Conservation (phyloP, 306 rosid species). For the Cucumis melo region DNA sequence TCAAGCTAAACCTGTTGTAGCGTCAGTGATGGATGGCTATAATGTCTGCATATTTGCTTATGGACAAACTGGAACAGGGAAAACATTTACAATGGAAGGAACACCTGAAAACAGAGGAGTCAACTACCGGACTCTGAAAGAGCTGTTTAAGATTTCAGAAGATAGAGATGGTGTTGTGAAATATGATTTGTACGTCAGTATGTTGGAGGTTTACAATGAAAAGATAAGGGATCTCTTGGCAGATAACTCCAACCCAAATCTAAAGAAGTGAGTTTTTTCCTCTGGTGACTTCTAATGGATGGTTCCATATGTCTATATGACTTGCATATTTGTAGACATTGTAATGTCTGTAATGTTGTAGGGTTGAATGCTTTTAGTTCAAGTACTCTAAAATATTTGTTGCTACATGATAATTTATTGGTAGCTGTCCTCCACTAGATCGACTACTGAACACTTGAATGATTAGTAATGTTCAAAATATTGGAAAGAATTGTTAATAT, state of each 20-base stretch:
- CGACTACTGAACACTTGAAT: background rate
- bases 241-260: constrained; percentile 56
- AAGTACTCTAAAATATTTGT: background rate
- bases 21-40: constrained; percentile 90
- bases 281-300: background rate
- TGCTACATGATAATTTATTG: background rate
- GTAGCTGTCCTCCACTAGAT: background rate
- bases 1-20: constrained; percentile 70
- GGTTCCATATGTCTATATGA: background rate
- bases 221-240: constrained; percentile 82
- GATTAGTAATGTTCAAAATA: background rate
- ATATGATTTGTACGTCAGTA: constrained; percentile 72
- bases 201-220: constrained; percentile 96
- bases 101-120: constrained; percentile 82
- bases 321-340: background rate
- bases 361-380: background rate
- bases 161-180: constrained; percentile 60
- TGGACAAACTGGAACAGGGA: constrained; percentile 99
- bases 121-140: constrained; percentile 81
- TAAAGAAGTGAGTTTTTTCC: constrained; percentile 57
- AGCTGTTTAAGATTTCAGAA: constrained; percentile 53
- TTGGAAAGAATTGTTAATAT: background rate
- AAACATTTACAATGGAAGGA: constrained; percentile 98
- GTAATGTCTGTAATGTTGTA: background rate
- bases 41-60: constrained; percentile 95